phyloP scores from a whole-genome alignment of 2,329 filamentous ascomycete species.

The Diaporthe caulivora region DNA sequence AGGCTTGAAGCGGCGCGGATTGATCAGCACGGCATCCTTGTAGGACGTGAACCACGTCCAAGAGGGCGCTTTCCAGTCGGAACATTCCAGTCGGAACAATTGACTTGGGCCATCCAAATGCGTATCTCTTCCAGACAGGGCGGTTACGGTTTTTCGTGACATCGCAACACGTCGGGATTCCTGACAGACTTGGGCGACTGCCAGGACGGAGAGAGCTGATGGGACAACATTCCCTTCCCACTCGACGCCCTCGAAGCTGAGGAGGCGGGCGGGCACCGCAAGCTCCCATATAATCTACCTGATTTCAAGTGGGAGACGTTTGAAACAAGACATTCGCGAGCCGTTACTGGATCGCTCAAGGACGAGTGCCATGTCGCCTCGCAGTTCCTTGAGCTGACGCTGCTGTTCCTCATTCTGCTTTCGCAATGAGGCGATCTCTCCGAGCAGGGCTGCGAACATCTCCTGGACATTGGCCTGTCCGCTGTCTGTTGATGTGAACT shows the following conservation, averaged over 20 bases:
- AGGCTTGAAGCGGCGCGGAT: background rate
- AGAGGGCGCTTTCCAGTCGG: accelerated
- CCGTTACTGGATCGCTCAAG: background rate
- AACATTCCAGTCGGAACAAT: background rate
- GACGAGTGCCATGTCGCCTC: background rate
- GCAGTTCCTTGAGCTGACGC: conserved; percentile 3
- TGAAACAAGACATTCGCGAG: background rate
- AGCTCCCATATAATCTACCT: conserved; percentile 4
- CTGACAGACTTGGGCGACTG: background rate
- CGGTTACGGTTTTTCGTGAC: background rate
- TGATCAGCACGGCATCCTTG: background rate
- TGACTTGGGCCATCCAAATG: background rate
- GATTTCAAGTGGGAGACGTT: background rate
- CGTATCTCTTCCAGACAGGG: background rate
- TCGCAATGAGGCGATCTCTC: background rate
- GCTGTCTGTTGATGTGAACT: too few relatives aligned
- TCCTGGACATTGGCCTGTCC: background rate
- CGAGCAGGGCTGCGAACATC: background rate
- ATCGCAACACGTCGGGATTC: background rate
- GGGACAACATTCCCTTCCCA: background rate
- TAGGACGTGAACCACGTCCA: background rate
- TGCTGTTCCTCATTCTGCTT: conserved; percentile 4
- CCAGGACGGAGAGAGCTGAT: background rate
- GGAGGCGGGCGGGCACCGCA: background rate
- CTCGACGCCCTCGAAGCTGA: background rate